Base-by-base conservation (phyloP, 202 grass and related monocot species). In the Hordeum pubiflorum region DNA sequence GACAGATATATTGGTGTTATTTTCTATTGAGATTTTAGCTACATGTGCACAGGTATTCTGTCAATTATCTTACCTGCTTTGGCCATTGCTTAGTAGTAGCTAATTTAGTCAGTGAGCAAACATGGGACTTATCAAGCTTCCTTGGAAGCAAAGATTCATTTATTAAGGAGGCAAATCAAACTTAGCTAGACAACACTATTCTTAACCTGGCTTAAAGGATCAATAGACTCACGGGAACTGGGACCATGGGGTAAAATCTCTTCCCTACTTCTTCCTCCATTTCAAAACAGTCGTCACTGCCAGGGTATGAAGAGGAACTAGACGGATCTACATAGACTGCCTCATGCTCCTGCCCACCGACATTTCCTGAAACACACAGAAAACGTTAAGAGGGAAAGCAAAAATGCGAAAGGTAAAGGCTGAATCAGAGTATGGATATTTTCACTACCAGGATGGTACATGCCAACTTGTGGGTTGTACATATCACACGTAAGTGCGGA, bases 261-360 rank as follows among this genome's bases (percentile, higher is more conserved):
- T 89, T 89, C 41, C 83, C 89, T 78, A 96, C 91, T 91, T 99
- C 92, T 82, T 87, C 92, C 61, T 98, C 92, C 82, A 94, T 94
- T 63, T 80, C 86, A 33, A 61, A 77, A 86, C 74, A 85, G 54
- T 89, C 86, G 60, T 93, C 82, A 17, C 76, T 69, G 8, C n/a
- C 44, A 44, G 87, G 63, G 79, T 74, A 89, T 86, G 92, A 87
- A 83, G 79, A 86, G 38, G 95, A 94, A 83, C 82, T 93, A 41
- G 88, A 70, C 0, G 80, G 78, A 11, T 91, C 82, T 73, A 88
- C 65, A 58, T 88, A 91, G 40, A 89, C 58, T 58, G 82, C 72
- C 54, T 84, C 85, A 26, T 92, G 87, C 44, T 86, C 86, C 57
- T 89, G 84, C 61, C 69, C 36, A 20, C 55, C 74, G 44, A 77